These are phyloP conservation scores for Cladobotryum mycophilum DNA, from an alignment of 2,329 filamentous ascomycete species.

Conservation along the genomic window DNA sequence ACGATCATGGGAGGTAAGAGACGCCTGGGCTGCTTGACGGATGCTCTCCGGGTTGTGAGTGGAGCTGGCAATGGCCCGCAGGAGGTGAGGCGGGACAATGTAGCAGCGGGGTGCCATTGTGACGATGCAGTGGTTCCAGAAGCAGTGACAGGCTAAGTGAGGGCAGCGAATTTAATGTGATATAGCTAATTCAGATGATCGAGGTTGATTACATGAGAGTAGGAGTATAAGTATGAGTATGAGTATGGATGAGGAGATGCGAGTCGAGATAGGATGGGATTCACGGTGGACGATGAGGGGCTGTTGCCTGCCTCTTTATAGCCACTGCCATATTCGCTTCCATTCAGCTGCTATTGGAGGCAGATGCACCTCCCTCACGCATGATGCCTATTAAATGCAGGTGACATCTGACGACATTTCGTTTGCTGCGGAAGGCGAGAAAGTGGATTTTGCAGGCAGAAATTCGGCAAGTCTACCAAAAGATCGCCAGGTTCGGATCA, in stretches of 20 bases:
- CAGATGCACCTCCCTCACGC: background rate
- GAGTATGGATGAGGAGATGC: background rate
- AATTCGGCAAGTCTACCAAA: no score
- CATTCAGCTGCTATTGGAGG: background rate
- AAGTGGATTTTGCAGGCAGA: no score
- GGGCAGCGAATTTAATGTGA: background rate
- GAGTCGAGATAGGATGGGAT: background rate
- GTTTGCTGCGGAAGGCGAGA: no score
- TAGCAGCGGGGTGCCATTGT: conserved; percentile 27
- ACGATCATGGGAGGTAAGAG: conserved; percentile 28
- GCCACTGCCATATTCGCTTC: background rate
- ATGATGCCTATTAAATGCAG: background rate
- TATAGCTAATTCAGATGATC: background rate
- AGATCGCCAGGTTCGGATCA: no score
- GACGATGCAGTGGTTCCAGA: background rate
- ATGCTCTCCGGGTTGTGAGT: conserved; percentile 29
- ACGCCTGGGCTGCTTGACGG: conserved; percentile 30
- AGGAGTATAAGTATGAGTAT: no score
- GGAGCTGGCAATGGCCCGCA: conserved; percentile 37
- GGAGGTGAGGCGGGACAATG: conserved; percentile 42
- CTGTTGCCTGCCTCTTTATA: background rate
- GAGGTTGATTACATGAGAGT: background rate
- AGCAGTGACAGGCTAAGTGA: background rate
- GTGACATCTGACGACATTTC: no score
- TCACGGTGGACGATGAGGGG: background rate